Evolutionary conservation across 805 yeast species (phyloP).

Genomic region (Starmera amethionina): DNA sequence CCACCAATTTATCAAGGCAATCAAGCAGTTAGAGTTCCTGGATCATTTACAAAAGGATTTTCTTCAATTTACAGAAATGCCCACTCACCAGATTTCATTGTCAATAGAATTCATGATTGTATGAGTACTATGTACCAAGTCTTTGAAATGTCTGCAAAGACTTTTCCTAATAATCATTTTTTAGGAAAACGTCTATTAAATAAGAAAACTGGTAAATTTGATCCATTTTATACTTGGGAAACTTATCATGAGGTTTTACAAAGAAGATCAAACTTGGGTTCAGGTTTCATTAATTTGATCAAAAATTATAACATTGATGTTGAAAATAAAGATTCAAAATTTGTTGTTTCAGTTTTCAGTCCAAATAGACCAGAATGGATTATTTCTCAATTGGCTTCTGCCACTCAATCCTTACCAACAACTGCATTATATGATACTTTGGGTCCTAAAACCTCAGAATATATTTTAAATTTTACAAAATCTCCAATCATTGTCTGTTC

Average conservation of each 20-base stretch:
- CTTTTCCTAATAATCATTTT: constrained; percentile 20
- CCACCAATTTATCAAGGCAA: neutral
- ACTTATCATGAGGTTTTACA: constrained; percentile 24
- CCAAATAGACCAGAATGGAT: constrained; percentile 48
- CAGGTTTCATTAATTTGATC: constrained; percentile 30
- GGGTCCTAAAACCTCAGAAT: constrained; percentile 40
- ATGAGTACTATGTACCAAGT: constrained; percentile 31
- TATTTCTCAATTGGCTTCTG: constrained; percentile 46
- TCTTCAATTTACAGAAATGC: constrained; percentile 39
- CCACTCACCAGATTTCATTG: constrained; percentile 20
- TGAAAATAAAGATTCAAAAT: constrained; percentile 20
- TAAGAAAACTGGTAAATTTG: constrained; percentile 20
- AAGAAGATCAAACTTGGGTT: constrained; percentile 29
- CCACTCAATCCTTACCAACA: constrained; percentile 33
- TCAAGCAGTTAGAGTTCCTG: constrained; percentile 22
- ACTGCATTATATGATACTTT: constrained; percentile 35
- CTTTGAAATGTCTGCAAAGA: constrained; percentile 29
- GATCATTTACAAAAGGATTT: constrained; percentile 23
- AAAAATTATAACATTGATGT: constrained; percentile 3
- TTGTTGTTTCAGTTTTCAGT: constrained; percentile 36
- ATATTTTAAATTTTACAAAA: constrained; percentile 41
- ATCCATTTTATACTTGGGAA: constrained; percentile 27
- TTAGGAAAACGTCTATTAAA: constrained; percentile 25
- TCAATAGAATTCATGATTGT: constrained; percentile 30
- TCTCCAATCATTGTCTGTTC: constrained; percentile 42